Evolutionary conservation across 1,284 basidiomycete species (phyloP), one percentile per base, ranked within the genome.

Genomic region (Baeospora myosura): DNA sequence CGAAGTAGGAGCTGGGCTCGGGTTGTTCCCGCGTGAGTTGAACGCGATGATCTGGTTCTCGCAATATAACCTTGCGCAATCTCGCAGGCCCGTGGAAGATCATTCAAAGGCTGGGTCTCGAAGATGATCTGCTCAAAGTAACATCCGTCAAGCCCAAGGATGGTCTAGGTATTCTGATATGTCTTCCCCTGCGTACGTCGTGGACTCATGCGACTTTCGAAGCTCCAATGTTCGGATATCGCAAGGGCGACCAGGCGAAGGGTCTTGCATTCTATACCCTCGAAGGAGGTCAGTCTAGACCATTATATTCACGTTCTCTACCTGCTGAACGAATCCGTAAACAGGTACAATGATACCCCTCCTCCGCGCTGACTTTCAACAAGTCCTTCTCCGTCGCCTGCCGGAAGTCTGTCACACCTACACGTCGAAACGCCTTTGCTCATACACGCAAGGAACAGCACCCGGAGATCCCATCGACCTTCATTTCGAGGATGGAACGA

Each of bases 341-440:
- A 17, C 49, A 77, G 74, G 71, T 24, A 57, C 56, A 36, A 49
- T 72, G 40, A 56, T 69, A 43, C 57, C 63, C 17, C 67, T 74
- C 47, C 73, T 74, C 54, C 65, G 74, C 2, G 65, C 71, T 24
- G 71, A 76, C 48, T 72, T 76, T 48, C 71, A 75, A 41, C 59
- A 61, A 34, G 66, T 64, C 0, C 63, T 76, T 42, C 60, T 76
- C 10, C 51, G 58, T 38, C 64, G 61, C 39, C 57, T 76, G 12
- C 64, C 66, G 3, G 48, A 61, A 30, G 53, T 63, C 8, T 65
- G 61, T 46, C 56, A 55, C 29, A 62, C 67, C 5, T 62, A 67
- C 39, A 70, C 68, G 52, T 64, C 61, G 8, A 76, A 74, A 54
- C 69, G 73, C 5, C 59, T 76, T 38, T 57, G 57, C 38, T 68